A percentile compares a stretch with the other conserved stretches of the same genome.
Conservation (phyloP, 1,284 basidiomycete genomes). For the Ceratobasidium sp. region DNA sequence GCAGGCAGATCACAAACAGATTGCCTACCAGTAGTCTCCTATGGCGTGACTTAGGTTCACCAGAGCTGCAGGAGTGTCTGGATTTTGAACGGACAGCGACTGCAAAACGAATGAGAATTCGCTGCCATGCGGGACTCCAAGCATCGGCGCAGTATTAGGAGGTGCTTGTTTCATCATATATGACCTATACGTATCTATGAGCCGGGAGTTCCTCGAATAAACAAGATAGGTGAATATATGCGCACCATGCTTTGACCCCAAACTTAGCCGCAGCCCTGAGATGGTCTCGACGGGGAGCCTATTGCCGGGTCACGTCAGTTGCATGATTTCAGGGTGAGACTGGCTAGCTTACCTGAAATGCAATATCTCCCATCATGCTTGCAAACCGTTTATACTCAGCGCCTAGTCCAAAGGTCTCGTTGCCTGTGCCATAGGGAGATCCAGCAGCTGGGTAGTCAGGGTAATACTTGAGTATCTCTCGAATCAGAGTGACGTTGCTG, state of each 20-base stretch:
- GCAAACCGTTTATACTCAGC: constrained; percentile 36
- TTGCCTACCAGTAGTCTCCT: constrained; percentile 28
- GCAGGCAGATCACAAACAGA: not conserved
- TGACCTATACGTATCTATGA: not conserved
- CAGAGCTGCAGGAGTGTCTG: constrained; percentile 2
- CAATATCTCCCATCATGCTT: constrained; percentile 29
- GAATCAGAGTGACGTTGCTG: not conserved
- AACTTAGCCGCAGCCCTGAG: constrained; percentile 11
- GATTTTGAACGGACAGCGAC: not conserved
- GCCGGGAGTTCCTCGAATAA: not conserved
- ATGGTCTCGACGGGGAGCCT: constrained; percentile 20
- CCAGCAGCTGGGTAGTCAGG: constrained; percentile 29
- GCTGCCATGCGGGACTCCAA: constrained; percentile 1
- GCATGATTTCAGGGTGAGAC: not conserved
- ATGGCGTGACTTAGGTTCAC: not conserved
- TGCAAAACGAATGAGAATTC: constrained; percentile 19
- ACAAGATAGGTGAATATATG: not conserved
- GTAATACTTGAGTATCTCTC: constrained; percentile 26
- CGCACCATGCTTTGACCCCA: constrained; percentile 22
- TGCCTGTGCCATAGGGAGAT: constrained; percentile 39
- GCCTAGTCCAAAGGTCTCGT: constrained; percentile 18
- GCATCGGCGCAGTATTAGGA: not conserved
- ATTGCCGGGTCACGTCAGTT: not conserved
- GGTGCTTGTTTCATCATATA: not conserved
- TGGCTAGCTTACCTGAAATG: not conserved